Percentiles rank a stretch among this genome's conserved stretches.
These are phyloP conservation scores for Thielaviopsis euricoi DNA, from an alignment of 2,329 filamentous ascomycete genomes.

Conservation along the genomic window DNA sequence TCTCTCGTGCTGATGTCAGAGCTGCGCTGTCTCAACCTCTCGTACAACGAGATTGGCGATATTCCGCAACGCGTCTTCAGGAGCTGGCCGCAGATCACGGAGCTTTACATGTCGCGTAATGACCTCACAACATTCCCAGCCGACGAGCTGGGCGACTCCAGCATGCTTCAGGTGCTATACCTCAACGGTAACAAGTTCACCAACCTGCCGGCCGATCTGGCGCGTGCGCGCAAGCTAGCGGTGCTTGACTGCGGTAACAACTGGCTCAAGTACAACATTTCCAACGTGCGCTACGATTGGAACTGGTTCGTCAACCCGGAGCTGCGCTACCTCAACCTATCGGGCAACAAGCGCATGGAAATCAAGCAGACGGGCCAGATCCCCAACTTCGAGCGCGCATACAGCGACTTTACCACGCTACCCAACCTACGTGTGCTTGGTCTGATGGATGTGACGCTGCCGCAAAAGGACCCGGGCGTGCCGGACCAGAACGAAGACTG, in stretches of 20 bases:
- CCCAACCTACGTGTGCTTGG: slow-evolving; percentile 74
- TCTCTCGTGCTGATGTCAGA: slow-evolving; percentile 71
- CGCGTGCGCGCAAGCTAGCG: slow-evolving; percentile 79
- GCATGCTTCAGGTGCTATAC: slow-evolving; percentile 73
- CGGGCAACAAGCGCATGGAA: slow-evolving; percentile 88
- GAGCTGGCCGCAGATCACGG: slow-evolving; percentile 76
- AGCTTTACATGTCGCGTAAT: slow-evolving; percentile 90
- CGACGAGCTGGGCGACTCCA: slow-evolving; percentile 64
- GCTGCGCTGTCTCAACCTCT: slow-evolving; percentile 76
- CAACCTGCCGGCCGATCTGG: slow-evolving; percentile 85
- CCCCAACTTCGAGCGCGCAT: slow-evolving; percentile 21
- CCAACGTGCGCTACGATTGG: slow-evolving; percentile 98
- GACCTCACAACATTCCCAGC: slow-evolving; percentile 80
- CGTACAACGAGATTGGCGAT: slow-evolving; percentile 80
- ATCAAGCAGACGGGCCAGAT: slow-evolving; percentile 63
- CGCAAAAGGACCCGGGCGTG: slow-evolving; percentile 78
- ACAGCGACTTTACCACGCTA: slow-evolving; percentile 77
- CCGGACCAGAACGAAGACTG: slow-evolving; percentile 91
- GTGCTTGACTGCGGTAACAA: slow-evolving; percentile 94
- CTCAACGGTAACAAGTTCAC: slow-evolving; percentile 98
- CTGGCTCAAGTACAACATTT: slow-evolving; percentile 92
- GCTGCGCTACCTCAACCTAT: slow-evolving; percentile 85
- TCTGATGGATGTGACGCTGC: slow-evolving; percentile 95
- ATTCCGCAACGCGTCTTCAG: slow-evolving; percentile 78
- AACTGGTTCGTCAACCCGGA: slow-evolving; percentile 99